phyloP scores from a whole-genome alignment of 73 alveolate genomes.

The Urostyla sp. region DNA sequence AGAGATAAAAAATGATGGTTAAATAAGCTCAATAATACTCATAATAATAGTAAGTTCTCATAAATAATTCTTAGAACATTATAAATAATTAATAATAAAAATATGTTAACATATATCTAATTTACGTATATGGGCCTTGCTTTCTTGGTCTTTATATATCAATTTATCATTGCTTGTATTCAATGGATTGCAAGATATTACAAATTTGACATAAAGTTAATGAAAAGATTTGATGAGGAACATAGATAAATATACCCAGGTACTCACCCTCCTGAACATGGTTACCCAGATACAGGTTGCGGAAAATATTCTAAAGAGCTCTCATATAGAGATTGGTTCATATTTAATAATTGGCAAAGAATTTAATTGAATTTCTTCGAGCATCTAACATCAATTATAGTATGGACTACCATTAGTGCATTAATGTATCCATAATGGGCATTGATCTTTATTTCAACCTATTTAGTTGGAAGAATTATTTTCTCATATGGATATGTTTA shows the following conservation, averaged over 20 bases:
- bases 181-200: background rate
- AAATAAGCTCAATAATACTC: background rate
- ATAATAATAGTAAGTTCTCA: background rate
- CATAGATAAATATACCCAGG: conserved; percentile 29
- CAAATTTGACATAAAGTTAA: background rate
- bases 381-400: conserved; percentile 15
- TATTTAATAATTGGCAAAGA: conserved; percentile 34
- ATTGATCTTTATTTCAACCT: background rate
- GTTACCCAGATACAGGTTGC: conserved; percentile 37
- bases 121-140: background rate
- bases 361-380: conserved; percentile 32
- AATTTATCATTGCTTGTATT: background rate
- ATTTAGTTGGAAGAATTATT: conserved; percentile 34
- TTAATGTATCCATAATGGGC: conserved; percentile 24
- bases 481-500: conserved; percentile 28
- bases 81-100: too few species aligned
- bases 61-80: background rate
- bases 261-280: conserved; percentile 16
- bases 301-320: conserved; percentile 20
- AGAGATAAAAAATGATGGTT: conserved; percentile 28
- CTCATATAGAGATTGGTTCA: conserved; percentile 44
- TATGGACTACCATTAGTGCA: conserved; percentile 15
- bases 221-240: conserved; percentile 15
- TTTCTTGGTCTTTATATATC: background rate
- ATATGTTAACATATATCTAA: background rate